Evolutionary conservation across 176 grass and related monocot genomes (phyloP).

Genomic region (Oryza officinalis): DNA sequence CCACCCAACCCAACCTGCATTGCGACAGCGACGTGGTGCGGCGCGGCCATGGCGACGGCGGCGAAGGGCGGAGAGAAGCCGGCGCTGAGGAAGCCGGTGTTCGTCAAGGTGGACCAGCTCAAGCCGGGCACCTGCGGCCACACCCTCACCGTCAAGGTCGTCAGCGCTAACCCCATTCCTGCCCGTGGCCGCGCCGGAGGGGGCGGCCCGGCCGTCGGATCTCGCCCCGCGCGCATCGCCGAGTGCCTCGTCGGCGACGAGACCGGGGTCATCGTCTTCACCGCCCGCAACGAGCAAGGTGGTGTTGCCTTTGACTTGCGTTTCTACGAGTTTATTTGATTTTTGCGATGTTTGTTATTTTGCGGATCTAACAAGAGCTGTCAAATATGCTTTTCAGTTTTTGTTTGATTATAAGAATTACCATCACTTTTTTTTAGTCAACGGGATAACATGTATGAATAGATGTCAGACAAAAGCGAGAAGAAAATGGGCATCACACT

Average conservation of each 20-base stretch:
- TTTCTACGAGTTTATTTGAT: neutral
- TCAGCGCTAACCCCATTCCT: constrained; percentile 18
- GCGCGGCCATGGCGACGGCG: constrained; percentile 12
- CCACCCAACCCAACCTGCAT: neutral
- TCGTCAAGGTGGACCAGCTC: constrained; percentile 32
- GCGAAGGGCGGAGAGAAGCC: constrained; percentile 24
- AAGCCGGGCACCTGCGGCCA: constrained; percentile 15
- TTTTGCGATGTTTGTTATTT: neutral
- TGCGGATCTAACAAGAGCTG: neutral
- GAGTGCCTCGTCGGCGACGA: constrained; percentile 39
- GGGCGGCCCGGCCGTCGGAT: neutral
- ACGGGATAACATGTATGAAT: neutral
- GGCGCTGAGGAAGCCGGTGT: constrained; percentile 35
- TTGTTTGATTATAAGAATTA: neutral
- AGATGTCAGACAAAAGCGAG: neutral
- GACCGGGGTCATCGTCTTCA: constrained; percentile 40
- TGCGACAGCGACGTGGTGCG: neutral
- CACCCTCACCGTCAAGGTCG: constrained; percentile 32
- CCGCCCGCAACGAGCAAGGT: constrained; percentile 42
- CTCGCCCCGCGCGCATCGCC: constrained; percentile 1
- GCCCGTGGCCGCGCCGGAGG: neutral
- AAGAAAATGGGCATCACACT: neutral
- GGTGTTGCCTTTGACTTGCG: neutral
- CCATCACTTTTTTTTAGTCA: neutral
- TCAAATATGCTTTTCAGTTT: neutral